Percentiles rank a stretch among this genome's conserved stretches.
Conservation (phyloP, 768 basidiomycete species). For the Agaricus sinodeliciosus region DNA sequence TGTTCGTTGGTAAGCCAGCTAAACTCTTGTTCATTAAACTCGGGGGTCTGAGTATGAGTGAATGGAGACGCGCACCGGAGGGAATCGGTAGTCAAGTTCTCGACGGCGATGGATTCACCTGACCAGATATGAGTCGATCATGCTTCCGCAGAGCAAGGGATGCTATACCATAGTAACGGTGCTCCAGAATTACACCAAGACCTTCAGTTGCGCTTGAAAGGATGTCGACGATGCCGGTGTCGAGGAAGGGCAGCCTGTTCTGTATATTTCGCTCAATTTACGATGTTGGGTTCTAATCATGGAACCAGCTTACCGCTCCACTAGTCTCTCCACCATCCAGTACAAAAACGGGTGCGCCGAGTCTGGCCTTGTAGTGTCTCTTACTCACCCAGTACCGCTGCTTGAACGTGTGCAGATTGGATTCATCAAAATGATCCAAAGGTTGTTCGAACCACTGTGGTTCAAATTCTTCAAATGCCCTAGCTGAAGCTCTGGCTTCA, state of each 20-base stretch:
- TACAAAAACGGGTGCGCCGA: constrained; percentile 79
- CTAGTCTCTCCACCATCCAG: constrained; percentile 92
- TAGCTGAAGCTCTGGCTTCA: constrained; percentile 36
- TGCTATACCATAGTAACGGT: constrained; percentile 77
- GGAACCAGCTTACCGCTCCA: constrained; percentile 52
- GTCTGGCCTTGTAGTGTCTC: constrained; percentile 67
- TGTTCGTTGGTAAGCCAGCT: constrained; percentile 91
- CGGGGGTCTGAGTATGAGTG: background rate
- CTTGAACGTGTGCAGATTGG: constrained; percentile 54
- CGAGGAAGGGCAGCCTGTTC: constrained; percentile 52
- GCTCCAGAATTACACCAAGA: constrained; percentile 86
- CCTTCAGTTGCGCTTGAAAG: constrained; percentile 81
- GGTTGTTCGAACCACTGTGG: constrained; percentile 69
- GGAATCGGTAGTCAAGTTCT: constrained; percentile 15
- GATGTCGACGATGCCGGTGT: constrained; percentile 84
- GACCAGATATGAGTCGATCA: background rate
- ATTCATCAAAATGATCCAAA: constrained; percentile 68
- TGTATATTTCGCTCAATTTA: constrained; percentile 11
- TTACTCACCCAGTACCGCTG: constrained; percentile 93
- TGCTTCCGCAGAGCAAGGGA: background rate
- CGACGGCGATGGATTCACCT: constrained; percentile 14
- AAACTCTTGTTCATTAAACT: background rate
- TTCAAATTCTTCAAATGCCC: constrained; percentile 50
- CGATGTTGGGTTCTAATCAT: constrained; percentile 33
- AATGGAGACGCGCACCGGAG: constrained; percentile 8